Base-by-base conservation (phyloP, 2,329 filamentous ascomycete genomes). In the Pseudogymnoascus sp. region DNA sequence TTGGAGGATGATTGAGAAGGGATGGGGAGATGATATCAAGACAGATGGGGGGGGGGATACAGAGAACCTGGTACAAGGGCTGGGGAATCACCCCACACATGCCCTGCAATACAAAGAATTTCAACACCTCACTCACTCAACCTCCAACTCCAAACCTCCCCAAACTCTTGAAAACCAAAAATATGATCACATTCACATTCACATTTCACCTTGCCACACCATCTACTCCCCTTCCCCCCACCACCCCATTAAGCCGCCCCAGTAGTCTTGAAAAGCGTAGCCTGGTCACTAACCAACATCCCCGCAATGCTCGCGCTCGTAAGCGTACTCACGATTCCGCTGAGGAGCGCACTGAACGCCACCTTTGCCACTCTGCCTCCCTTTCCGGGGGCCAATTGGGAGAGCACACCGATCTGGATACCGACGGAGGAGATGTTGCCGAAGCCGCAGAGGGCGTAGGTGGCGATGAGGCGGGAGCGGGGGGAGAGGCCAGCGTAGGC, bases 361-460 rank as follows among this genome's bases (percentile, higher is more conserved):
- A 96, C 82, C 56, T 81, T 81, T 3, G 89, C 87, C 10, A 96
- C 88, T 69, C 95, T 89, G 64, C 88, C 89, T 38, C 84, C 82
- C 50, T 91, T 85, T 3, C 81, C 80, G 0, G 91, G 91, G 0
- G 90, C 88, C 65, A 96, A 84, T 77, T 96, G 91, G 3, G 88
- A 85, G 61, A 96, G 82, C 64, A 96, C 90, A 79, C 91, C 91
- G 65, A 96, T 95, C 77, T 96, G 91, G 63, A 91, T 93, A 73
- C 91, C 91, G 59, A 96, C 83, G 31, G 90, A 93, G 62, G 89
- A 89, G 69, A 96, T 88, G 78, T 96, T 96, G 66, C 90, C 92
- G 73, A 91, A 91, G 26, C 85, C 85, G 76, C 91, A 96, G 67
- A 93, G 83, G 19, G 90, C 89, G 72, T 96, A 96, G 60, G 90